These are phyloP conservation scores for Coprinellus micaceus DNA, from an alignment of 768 basidiomycete species.

Conservation along the genomic window DNA sequence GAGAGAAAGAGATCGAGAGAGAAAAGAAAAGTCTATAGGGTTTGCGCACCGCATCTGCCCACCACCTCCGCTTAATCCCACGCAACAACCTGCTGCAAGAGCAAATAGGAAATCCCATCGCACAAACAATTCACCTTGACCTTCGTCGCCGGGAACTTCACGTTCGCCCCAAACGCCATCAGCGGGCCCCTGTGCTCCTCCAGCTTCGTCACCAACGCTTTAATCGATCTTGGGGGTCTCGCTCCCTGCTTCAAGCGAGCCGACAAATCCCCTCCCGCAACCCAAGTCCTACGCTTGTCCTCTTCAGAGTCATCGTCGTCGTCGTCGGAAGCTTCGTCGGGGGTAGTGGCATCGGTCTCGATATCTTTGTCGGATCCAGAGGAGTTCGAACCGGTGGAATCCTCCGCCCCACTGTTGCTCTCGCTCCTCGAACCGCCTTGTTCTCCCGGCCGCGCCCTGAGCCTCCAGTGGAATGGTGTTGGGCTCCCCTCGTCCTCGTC, in stretches of 20 bases:
- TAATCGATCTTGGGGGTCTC: not conserved
- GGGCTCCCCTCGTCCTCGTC: not conserved
- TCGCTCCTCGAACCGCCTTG: not conserved
- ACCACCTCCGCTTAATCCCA: slow-evolving; percentile 5
- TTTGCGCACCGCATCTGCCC: not conserved
- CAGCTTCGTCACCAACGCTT: slow-evolving; percentile 25
- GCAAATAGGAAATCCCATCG: slow-evolving; percentile 35
- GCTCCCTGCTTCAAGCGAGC: not conserved
- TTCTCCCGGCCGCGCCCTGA: not conserved
- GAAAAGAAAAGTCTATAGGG: not conserved
- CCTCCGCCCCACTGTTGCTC: slow-evolving; percentile 3
- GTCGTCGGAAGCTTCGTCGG: not conserved
- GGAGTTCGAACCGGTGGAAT: not conserved
- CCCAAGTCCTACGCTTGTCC: not conserved
- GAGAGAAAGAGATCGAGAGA: slow-evolving; percentile 1
- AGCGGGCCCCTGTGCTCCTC: slow-evolving; percentile 23
- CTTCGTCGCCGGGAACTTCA: slow-evolving; percentile 33
- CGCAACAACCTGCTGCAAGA: slow-evolving; percentile 31
- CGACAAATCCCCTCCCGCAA: not conserved
- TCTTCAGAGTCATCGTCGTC: not conserved
- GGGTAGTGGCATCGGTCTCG: not conserved
- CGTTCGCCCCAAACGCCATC: slow-evolving; percentile 25
- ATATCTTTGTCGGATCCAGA: not conserved
- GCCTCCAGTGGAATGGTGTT: not conserved
- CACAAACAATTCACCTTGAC: slow-evolving; percentile 36